phyloP scores from a whole-genome alignment of 2,329 filamentous ascomycete genomes.

The Fonsecaea monophora region DNA sequence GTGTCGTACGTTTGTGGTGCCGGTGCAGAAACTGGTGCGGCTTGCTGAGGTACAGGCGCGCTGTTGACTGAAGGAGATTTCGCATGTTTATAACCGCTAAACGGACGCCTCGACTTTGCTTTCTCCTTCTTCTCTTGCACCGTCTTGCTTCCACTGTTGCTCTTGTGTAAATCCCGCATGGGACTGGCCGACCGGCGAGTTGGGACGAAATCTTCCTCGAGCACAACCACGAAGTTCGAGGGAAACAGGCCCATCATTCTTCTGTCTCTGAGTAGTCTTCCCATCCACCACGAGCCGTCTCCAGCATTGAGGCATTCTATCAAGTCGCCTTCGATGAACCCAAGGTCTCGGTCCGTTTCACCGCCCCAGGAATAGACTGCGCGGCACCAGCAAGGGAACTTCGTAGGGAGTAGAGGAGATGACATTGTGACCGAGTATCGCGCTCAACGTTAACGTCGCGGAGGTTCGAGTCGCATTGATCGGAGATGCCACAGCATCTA shows the following conservation, averaged over 20 bases:
- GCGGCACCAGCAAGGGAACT: conserved; percentile 89
- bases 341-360: conserved; percentile 92
- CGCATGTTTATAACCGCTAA: conserved; percentile 66
- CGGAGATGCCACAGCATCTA: conserved; percentile 23
- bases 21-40: conserved; percentile 15
- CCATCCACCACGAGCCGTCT: conserved; percentile 98
- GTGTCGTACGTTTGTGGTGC: conserved; percentile 45
- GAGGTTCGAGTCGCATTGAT: conserved; percentile 13
- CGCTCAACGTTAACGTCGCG: conserved; percentile 2
- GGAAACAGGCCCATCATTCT: conserved; percentile 92
- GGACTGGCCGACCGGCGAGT: conserved; percentile 57
- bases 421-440: conserved; percentile 26
- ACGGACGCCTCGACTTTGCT: conserved; percentile 67
- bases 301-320: conserved; percentile 98
- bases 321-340: conserved; percentile 95
- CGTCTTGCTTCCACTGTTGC: conserved; percentile 46
- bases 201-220: conserved; percentile 84
- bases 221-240: conserved; percentile 93
- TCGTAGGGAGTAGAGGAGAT: conserved; percentile 67
- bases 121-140: conserved; percentile 58
- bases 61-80: conserved; percentile 47
- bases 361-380: conserved; percentile 93
- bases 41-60: conserved; percentile 34
- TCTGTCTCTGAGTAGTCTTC: conserved; percentile 84
- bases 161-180: conserved; percentile 59